Evolutionary conservation across 352 stramenopile genomes (phyloP), one percentile per base, ranked within the genome.

Genomic region (Phytophthora sansomeana): DNA sequence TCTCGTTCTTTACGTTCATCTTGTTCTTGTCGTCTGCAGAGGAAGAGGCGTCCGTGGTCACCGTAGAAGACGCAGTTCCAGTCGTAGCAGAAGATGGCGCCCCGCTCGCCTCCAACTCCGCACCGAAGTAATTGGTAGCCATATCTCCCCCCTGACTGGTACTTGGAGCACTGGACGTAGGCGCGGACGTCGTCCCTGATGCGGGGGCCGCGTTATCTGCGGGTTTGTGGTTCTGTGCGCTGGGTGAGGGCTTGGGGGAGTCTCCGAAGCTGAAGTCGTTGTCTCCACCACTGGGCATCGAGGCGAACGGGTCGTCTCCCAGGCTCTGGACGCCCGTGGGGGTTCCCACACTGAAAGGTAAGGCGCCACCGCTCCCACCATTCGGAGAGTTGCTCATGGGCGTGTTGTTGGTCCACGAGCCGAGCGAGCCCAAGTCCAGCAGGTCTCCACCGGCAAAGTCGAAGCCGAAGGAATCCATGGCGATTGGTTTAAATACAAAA

Each of bases 391-490:
- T 88, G 32, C 85, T 80, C 41, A 94, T 78, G 16, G 86, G 79
- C 11, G 86, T 88, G 57, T 63, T 84, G 50, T 81, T 82, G 33
- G 77, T 79, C 84, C 84, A 95, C 36, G 82, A 85, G 49, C 83
- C 83, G 10, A 91, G 71, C 13, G 84, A 91, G 53, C 83, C 81
- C 17, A 95, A 76, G 50, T 95, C 87, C 21, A 95, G 76, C 38
- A 93, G 73, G 53, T 95, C 84, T 48, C 82, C 75, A 26, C 83
- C 81, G 32, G 73, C 65, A 60, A 95, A 93, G 66, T 95, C 87
- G 63, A 95, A 95, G 46, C 87, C 84, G 63, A 95, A 92, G 33
- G 87, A 95, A 71, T 95, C 87, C 87, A 95, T 95, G 8, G 49
- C 21, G 19, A 50, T 8, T 24, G 5, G 28, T 48, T 72, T 72